Base-by-base conservation (phyloP, 371 early-diverging fungal genomes). In the Rhizopus arrhizus region DNA sequence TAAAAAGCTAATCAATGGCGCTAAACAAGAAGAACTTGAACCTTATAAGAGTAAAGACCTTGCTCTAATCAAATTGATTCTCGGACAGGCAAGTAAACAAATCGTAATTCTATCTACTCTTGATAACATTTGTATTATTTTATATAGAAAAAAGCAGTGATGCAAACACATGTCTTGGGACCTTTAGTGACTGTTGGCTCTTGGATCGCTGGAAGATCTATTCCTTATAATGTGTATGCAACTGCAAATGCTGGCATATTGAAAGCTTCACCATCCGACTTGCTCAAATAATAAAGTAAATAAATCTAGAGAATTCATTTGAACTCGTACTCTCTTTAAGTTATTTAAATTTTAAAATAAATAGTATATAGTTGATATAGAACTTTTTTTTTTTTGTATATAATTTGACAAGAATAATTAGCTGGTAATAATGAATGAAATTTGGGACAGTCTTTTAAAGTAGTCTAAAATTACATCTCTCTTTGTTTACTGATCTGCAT, bases 1-100 rank as follows among this genome's bases (percentile, higher is more conserved):
- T 5, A 42, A 58, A 47, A 64, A 64, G 28, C 28, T 70, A 34
- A 80, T 77, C 33, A 29, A 58, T 4, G 75, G 72, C 5, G 64
- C 58, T 15, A 52, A 65, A 12, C 67, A 67, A 31, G 61, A 72
- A 22, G 65, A 58, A 7, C 43, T 72, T 9, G 72, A 62, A 28
- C 73, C 75, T 12, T 76, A 74, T 46, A 60, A 64, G 53, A 77
- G 75, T 58, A 72, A 68, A 53, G 73, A 72, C 58, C 60, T 73
- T 9, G 71, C 80, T 3, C 42, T 75, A 4, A 78, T 75, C 50
- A 71, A 72, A 41, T 32, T 75, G 9, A 53, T 67, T 49, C 56
- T 78, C 5, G 79, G 79, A 62, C 49, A 75, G 47, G 73, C 68
- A 71, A 59, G 59, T 53, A 28, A 3, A 51, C 9, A 41, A 43